Base-by-base conservation (phyloP, 225 moss, liverwort and hornwort species). In the Polytrichum commune region DNA sequence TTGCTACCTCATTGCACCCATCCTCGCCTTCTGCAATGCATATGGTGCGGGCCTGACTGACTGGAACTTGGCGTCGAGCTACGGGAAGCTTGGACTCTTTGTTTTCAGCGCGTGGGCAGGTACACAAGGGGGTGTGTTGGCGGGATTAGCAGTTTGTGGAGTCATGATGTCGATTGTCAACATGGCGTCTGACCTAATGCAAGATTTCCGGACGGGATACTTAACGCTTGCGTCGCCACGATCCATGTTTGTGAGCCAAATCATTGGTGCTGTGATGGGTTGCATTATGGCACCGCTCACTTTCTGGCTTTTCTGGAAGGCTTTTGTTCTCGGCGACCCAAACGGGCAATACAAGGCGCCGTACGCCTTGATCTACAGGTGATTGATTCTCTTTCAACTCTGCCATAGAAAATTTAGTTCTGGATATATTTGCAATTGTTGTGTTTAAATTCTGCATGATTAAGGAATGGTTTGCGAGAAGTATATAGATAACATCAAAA, bases 181-280 rank as follows among this genome's bases (percentile, higher is more conserved):
- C 22, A 89, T 90, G 6, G 92, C 94, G 1, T 60, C 92, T 3
- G 96, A 97, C 64, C 76, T 97, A 67, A 94, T 97, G 87, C 93
- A 94, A 82, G 96, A 97, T 66, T 91, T 97, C 79, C 89, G 88
- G 63, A 97, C 94, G 0, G 96, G 96, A 7, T 91, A 90, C 74
- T 80, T 93, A 56, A 94, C 96, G 0, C 23, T 97, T 7, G 88
- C 96, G 7, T 97, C 96, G 5, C 96, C 96, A 1, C 84, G 85
- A 9, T 97, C 96, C 65, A 97, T 97, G 94, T 97, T 97, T 76
- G 68, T 94, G 23, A 92, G 96, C 87, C 96, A 97, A 60, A 54
- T 94, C 58, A 65, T 92, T 22, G 96, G 96, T 22, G 75, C 78
- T 25, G 68, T 62, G 3, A 74, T 92, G 72, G 96, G 96, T 27